Conservation (phyloP, 2,329 filamentous ascomycete species). For the Didymella lethalis region DNA sequence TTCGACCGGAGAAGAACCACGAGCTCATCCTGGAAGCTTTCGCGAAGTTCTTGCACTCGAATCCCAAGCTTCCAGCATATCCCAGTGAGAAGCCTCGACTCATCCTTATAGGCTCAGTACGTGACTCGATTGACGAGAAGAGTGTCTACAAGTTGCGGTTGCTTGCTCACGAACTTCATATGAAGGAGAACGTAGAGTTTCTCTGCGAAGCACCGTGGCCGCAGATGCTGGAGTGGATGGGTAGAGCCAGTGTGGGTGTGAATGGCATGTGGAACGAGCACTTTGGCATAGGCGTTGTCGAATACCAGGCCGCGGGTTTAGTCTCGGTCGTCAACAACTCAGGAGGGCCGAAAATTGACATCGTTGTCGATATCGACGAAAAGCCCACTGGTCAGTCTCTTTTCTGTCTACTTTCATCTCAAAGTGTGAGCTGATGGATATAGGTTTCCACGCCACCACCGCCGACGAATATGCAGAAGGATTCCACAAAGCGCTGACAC, state of each 20-base stretch:
- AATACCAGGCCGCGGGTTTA: slow-evolving; percentile 94
- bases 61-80: slow-evolving; percentile 50
- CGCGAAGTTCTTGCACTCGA: slow-evolving; percentile 68
- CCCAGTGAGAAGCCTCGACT: slow-evolving; percentile 67
- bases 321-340: slow-evolving; percentile 93
- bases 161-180: slow-evolving; percentile 79
- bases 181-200: slow-evolving; percentile 86
- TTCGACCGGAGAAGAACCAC: slow-evolving; percentile 97
- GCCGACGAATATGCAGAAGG: slow-evolving; percentile 79
- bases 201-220: slow-evolving; percentile 90
- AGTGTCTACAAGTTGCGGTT: slow-evolving; percentile 90
- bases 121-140: slow-evolving; percentile 77
- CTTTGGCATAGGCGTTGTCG: slow-evolving; percentile 97
- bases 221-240: slow-evolving; percentile 80
- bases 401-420: background rate
- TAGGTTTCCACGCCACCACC: slow-evolving; percentile 86
- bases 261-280: slow-evolving; percentile 99
- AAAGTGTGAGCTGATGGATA: background rate
- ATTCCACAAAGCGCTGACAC: slow-evolving; percentile 77
- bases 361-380: slow-evolving; percentile 82
- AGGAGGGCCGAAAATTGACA: slow-evolving; percentile 91
- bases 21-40: slow-evolving; percentile 85
- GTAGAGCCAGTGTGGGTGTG: slow-evolving; percentile 80
- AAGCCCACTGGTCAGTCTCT: slow-evolving; percentile 73
- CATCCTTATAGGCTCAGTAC: slow-evolving; percentile 89